These are phyloP conservation scores for Wallacemonas sp. DNA, from an alignment of 208 protist species.

Conservation along the genomic window DNA sequence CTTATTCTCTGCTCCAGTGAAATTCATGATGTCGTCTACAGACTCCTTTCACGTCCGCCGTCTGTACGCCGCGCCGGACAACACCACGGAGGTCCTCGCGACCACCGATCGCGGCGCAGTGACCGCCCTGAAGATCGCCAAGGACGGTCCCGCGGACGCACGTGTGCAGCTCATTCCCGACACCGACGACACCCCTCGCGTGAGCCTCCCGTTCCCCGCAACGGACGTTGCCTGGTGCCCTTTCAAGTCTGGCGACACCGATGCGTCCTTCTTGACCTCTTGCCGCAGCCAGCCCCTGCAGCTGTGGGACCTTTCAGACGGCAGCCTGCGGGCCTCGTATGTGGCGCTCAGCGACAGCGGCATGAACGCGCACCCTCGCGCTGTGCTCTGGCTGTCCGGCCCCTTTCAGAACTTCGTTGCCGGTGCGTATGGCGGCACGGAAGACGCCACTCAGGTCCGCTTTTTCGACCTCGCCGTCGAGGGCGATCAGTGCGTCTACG, in stretches of 20 bases:
- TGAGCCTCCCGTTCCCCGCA: slow-evolving; percentile 65
- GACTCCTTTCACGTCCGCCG: slow-evolving; percentile 41
- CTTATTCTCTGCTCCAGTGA: slow-evolving; percentile 7
- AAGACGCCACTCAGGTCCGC: slow-evolving; percentile 66
- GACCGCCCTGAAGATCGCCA: slow-evolving; percentile 15
- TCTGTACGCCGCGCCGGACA: slow-evolving; percentile 63
- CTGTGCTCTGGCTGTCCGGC: slow-evolving; percentile 42
- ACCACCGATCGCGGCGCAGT: slow-evolving; percentile 33
- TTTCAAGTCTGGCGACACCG: slow-evolving; percentile 49
- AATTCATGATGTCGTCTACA: not conserved
- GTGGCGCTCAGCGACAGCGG: slow-evolving; percentile 57
- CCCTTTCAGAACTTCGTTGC: slow-evolving; percentile 31
- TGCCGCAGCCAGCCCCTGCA: slow-evolving; percentile 67
- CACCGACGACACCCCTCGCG: slow-evolving; percentile 29
- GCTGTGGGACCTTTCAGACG: slow-evolving; percentile 76
- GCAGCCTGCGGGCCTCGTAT: slow-evolving; percentile 65
- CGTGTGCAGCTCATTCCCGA: slow-evolving; percentile 17
- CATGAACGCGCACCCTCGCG: slow-evolving; percentile 45
- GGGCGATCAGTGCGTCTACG: slow-evolving; percentile 41
- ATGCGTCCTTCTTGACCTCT: slow-evolving; percentile 62
- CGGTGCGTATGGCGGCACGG: slow-evolving; percentile 72
- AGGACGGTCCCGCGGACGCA: not conserved
- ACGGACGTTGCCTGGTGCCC: slow-evolving; percentile 79
- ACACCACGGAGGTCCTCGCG: slow-evolving; percentile 42
- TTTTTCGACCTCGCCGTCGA: slow-evolving; percentile 68